A percentile compares a stretch with the other conserved stretches of the same genome.
phyloP scores from a whole-genome alignment of 2,329 filamentous ascomycete genomes.

The Colletotrichum sp. region DNA sequence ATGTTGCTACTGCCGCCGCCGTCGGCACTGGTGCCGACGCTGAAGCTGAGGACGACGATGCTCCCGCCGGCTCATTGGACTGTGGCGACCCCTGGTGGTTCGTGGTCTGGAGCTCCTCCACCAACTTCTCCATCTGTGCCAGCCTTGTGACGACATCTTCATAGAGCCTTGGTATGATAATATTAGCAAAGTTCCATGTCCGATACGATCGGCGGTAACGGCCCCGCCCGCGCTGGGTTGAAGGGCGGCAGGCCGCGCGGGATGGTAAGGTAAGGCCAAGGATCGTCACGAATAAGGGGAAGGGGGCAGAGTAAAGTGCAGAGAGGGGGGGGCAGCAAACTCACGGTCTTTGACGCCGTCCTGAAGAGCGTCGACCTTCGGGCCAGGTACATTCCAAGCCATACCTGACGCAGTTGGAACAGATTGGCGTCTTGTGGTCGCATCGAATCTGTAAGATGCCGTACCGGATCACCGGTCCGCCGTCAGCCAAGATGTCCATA shows the following conservation, averaged over 20 bases:
- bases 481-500: neutral
- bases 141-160: slow-evolving; percentile 19
- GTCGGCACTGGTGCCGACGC: neutral
- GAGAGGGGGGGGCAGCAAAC: neutral
- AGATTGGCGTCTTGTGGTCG: slow-evolving; percentile 13
- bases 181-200: neutral
- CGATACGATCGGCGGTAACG: neutral
- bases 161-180: slow-evolving; percentile 1
- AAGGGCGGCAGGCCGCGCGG: neutral
- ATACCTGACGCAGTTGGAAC: slow-evolving; percentile 18
- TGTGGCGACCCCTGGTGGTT: neutral
- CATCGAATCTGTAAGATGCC: slow-evolving; percentile 10
- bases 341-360: slow-evolving; percentile 18
- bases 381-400: slow-evolving; percentile 16
- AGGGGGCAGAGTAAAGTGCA: neutral
- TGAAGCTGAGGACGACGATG: neutral
- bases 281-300: neutral
- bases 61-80: neutral
- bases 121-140: slow-evolving; percentile 18
- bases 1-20: neutral
- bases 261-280: neutral
- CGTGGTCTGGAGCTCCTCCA: slow-evolving; percentile 16
- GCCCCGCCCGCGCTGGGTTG: neutral
- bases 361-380: slow-evolving; percentile 17
- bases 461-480: slow-evolving; percentile 5